Conservation (phyloP, 2,329 filamentous ascomycete species). For the Talaromyces rugulosus region DNA sequence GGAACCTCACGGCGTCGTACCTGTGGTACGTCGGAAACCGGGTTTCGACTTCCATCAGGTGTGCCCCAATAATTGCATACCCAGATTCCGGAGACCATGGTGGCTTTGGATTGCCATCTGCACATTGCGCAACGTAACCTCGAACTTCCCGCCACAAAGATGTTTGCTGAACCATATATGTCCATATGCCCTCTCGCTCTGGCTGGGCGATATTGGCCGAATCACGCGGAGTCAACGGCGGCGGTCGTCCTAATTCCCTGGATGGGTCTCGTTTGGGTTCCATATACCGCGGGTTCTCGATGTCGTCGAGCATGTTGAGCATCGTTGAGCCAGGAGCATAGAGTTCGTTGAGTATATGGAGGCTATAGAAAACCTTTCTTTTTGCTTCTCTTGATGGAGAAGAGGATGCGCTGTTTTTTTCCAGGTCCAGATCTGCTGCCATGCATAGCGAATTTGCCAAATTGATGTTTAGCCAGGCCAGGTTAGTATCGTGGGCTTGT, state of each 20-base stretch:
- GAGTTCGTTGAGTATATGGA: conserved; percentile 16
- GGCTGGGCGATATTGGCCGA: not conserved
- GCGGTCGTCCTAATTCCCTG: conserved; percentile 9
- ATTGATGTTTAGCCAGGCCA: conserved; percentile 12
- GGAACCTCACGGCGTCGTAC: conserved; percentile 18
- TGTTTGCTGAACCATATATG: conserved; percentile 18
- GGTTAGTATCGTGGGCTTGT: conserved; percentile 9
- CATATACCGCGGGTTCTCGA: conserved; percentile 18
- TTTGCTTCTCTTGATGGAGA: conserved; percentile 5
- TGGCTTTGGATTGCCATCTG: conserved; percentile 12
- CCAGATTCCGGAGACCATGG: conserved; percentile 21
- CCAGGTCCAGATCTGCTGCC: conserved; percentile 8
- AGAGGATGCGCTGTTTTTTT: not conserved
- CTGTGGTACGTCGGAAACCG: conserved; percentile 18
- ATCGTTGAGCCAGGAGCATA: conserved; percentile 14
- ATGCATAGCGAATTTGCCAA: conserved; percentile 10
- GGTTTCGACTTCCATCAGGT: conserved; percentile 22
- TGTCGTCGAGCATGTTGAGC: conserved; percentile 20
- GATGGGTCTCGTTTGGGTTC: conserved; percentile 13
- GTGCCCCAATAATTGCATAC: conserved; percentile 18
- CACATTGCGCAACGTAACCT: conserved; percentile 16
- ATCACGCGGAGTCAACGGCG: conserved; percentile 14
- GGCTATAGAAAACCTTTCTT: conserved; percentile 16
- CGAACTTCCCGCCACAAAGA: conserved; percentile 17
- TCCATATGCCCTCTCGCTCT: conserved; percentile 16